These are phyloP conservation scores for Leptographium wingfieldii DNA, from an alignment of 2,329 filamentous ascomycete genomes.

Conservation along the genomic window DNA sequence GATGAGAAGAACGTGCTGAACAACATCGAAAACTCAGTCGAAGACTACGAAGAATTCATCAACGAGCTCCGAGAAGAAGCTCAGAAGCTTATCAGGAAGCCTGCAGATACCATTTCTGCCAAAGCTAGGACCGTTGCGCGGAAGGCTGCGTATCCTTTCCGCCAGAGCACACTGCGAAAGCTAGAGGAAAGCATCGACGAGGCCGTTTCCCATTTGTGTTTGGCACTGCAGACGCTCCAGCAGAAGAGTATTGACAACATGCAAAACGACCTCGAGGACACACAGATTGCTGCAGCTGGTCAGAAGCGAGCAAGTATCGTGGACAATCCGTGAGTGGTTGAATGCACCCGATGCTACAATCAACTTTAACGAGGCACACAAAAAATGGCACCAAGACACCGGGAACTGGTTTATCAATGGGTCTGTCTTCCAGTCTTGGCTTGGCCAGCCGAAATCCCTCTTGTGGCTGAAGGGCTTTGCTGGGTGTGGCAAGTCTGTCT, in stretches of 20 bases:
- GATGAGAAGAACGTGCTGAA: background rate
- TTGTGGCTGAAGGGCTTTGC: conserved; percentile 27
- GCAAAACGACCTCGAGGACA: background rate
- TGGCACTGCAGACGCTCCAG: background rate
- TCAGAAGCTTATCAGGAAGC: background rate
- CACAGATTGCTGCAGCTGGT: background rate
- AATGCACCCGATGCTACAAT: background rate
- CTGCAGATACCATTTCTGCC: background rate
- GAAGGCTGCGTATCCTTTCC: background rate
- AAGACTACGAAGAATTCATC: background rate
- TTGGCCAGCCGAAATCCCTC: conserved; percentile 17
- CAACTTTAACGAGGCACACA: conserved; percentile 9
- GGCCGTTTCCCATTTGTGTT: background rate
- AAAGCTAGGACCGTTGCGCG: background rate
- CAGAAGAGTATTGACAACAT: background rate
- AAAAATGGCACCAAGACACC: conserved; percentile 20
- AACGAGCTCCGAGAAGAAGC: background rate
- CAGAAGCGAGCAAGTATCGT: background rate
- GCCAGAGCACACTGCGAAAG: background rate
- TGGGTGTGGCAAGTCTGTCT: conserved; percentile 27
- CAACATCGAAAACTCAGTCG: background rate
- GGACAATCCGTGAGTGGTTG: background rate
- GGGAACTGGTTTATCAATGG: conserved; percentile 22
- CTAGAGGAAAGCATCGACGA: background rate
- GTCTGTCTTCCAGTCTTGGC: conserved; percentile 18